Evolutionary conservation across 805 yeast genomes (phyloP).

Genomic region (Yamadazyma phyllophila): DNA sequence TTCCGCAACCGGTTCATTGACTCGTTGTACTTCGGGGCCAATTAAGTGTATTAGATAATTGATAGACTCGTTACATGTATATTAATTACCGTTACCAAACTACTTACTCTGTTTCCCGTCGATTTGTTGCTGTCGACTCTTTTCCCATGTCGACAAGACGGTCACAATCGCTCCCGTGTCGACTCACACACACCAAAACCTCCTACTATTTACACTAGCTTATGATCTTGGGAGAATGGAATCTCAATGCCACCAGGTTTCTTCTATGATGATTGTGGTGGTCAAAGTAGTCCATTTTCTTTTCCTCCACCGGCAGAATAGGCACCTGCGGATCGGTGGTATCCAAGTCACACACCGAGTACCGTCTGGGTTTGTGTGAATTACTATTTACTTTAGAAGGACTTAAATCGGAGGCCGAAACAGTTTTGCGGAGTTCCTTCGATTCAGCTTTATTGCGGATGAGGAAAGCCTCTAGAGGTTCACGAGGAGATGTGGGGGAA

Average conservation of each 20-base stretch:
- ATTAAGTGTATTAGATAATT: slow-evolving; percentile 12
- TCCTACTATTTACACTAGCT: neutral
- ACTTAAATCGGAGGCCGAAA: slow-evolving; percentile 1
- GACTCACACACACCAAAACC: no score
- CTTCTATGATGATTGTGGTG: slow-evolving; percentile 38
- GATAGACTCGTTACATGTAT: neutral
- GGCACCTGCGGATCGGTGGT: slow-evolving; percentile 5
- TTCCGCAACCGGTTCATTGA: slow-evolving; percentile 71
- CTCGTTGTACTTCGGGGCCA: slow-evolving; percentile 73
- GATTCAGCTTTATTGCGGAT: neutral
- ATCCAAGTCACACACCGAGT: slow-evolving; percentile 15
- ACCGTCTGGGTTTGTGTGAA: slow-evolving; percentile 6
- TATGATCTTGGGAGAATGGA: slow-evolving; percentile 33
- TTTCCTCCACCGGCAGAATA: slow-evolving; percentile 7
- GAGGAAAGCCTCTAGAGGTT: slow-evolving; percentile 6
- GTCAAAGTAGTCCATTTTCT: slow-evolving; percentile 1
- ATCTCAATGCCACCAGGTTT: slow-evolving; percentile 47
- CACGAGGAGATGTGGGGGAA: slow-evolving; percentile 5
- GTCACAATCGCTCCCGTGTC: no score
- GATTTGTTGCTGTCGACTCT: no score
- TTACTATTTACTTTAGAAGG: neutral
- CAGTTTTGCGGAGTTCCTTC: slow-evolving; percentile 3
- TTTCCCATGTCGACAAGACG: no score
- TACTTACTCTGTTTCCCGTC: no score
- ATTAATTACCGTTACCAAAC: neutral